A percentile compares a stretch with the other conserved stretches of the same genome.
phyloP scores from a whole-genome alignment of 2,329 filamentous ascomycete species.

The Hysterium pulicare region DNA sequence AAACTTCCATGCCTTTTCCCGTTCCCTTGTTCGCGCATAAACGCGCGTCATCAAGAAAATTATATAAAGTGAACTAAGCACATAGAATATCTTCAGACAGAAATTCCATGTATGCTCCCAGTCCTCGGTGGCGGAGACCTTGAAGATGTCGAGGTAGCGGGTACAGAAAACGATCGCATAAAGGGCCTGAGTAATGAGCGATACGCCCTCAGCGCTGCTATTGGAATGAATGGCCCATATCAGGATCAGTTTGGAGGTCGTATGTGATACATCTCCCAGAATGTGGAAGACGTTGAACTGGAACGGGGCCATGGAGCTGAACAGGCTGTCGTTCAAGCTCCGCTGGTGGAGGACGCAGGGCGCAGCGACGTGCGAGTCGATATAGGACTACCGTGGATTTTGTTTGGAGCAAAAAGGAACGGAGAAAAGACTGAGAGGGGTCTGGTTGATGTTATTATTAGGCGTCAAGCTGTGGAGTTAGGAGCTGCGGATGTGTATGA shows the following conservation, averaged over 20 bases:
- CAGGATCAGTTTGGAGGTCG: constrained; percentile 82
- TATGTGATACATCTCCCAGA: constrained; percentile 79
- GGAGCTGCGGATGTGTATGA: not conserved
- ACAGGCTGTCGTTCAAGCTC: not conserved
- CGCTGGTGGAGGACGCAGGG: not conserved
- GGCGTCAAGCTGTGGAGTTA: not conserved
- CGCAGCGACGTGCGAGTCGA: too few relatives aligned
- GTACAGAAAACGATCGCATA: constrained; percentile 84
- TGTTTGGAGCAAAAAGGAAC: not conserved
- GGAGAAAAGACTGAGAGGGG: not conserved
- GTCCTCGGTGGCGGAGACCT: constrained; percentile 35
- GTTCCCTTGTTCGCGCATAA: constrained; percentile 82
- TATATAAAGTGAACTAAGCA: constrained; percentile 79
- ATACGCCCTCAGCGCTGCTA: constrained; percentile 83
- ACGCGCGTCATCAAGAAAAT: constrained; percentile 82
- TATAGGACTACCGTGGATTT: not conserved
- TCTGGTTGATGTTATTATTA: not conserved
- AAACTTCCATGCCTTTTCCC: constrained; percentile 91
- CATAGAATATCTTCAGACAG: constrained; percentile 86
- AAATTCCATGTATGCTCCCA: constrained; percentile 54
- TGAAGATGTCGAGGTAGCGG: constrained; percentile 81
- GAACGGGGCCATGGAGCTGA: constrained; percentile 19
- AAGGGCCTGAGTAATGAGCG: constrained; percentile 83
- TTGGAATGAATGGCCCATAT: constrained; percentile 89
- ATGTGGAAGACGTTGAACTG: constrained; percentile 63